Base-by-base conservation (phyloP, 306 rosid species). In the Castanopsis chinensis region DNA sequence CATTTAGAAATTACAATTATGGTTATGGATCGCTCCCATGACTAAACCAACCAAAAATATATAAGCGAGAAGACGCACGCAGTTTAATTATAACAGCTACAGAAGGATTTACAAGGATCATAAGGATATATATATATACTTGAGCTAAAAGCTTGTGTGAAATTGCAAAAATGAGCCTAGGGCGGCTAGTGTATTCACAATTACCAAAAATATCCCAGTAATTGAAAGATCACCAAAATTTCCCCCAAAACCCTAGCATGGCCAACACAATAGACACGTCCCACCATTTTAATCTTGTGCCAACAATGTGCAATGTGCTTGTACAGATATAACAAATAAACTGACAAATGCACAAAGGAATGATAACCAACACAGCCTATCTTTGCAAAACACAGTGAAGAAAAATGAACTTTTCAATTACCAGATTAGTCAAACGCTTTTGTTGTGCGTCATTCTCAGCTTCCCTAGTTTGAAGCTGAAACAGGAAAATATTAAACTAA, bases 381-480 rank as follows among this genome's bases (percentile, higher is more conserved):
- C 51, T 72, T 12, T 64, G 69, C 7, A 69, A 76, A 58, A 77
- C 33, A 71, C 72, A 74, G 30, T 51, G 82, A 72, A 69, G 33
- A 80, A 13, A 61, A 71, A 12, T 21, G 61, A 55, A 75, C 11
- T 56, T 70, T 71, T 45, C 32, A n/a, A 69, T 87, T 91, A 95
- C 98, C 86, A 91, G 76, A 59, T 93, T 92, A 76, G 78, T 84
- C 87, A 93, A 83, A 58, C 88, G 89, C 78, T 87, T 95, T 32
- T 84, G 89, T 85, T 90, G 90, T 75, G 45, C 79, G 21, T 73
- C 88, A 63, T 86, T 87, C 76, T 91, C 91, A 9, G 85, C 84
- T 71, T 91, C 97, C 83, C 82, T 73, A 3, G 85, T 79, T 79
- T 89, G 98, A 77, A 92, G 91, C 99, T 92, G 91, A 86, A 85